Evolutionary conservation across 2,329 filamentous ascomycete species (phyloP).

Genomic region (Dothideomycetidae sp.): DNA sequence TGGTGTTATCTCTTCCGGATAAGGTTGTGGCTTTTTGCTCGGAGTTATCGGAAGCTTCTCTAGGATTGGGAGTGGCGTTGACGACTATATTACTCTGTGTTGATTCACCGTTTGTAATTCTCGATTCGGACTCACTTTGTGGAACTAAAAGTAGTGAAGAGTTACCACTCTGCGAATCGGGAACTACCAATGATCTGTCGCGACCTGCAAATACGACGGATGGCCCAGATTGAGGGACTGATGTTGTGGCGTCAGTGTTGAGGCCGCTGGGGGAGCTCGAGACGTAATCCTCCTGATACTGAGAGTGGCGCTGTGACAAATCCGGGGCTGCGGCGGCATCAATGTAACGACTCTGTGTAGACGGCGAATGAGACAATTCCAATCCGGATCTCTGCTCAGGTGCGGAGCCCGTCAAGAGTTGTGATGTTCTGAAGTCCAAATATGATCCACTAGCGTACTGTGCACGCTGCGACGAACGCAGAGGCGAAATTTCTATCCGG

Average conservation of each 20-base stretch:
- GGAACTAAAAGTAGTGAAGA: slow-evolving; percentile 6
- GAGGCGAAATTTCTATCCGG: slow-evolving; percentile 3
- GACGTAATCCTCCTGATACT: slow-evolving; percentile 10
- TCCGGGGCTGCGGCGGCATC: slow-evolving; percentile 11
- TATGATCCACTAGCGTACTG: slow-evolving; percentile 6
- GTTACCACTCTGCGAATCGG: slow-evolving; percentile 15
- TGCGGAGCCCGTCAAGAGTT: slow-evolving; percentile 10
- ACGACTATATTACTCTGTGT: background rate
- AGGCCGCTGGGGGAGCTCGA: slow-evolving; percentile 3
- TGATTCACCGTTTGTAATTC: background rate
- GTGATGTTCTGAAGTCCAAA: slow-evolving; percentile 9
- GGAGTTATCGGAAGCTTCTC: slow-evolving; percentile 5
- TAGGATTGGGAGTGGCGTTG: background rate
- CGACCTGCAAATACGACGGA: no score
- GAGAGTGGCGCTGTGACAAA: slow-evolving; percentile 11
- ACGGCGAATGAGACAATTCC: background rate
- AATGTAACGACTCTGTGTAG: background rate
- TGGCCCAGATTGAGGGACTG: no score
- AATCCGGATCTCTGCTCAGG: background rate
- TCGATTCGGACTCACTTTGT: slow-evolving; percentile 5
- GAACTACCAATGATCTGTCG: slow-evolving; percentile 12
- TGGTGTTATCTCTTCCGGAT: no score
- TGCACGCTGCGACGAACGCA: slow-evolving; percentile 4
- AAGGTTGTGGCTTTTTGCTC: no score
- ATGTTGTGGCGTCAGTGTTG: background rate